These are phyloP conservation scores for Tetracladium marchalianum DNA, from an alignment of 495 filamentous ascomycete genomes.

Conservation along the genomic window DNA sequence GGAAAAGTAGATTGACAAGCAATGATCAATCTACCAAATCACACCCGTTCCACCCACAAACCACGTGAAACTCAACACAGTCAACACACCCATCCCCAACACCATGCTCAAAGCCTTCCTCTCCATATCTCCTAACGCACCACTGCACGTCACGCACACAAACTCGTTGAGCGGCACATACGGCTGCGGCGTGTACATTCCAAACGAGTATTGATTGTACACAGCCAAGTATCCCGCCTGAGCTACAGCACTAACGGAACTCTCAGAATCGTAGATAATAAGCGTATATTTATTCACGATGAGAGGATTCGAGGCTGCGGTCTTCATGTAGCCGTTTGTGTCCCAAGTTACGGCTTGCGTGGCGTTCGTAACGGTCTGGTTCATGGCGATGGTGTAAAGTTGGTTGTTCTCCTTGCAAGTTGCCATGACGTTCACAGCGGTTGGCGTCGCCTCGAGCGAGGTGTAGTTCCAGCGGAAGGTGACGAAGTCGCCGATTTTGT, in stretches of 20 bases:
- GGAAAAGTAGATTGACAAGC: no score
- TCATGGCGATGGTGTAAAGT: conserved; percentile 58
- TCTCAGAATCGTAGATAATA: conserved; percentile 66
- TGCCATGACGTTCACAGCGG: conserved; percentile 71
- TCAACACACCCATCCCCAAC: conserved; percentile 64
- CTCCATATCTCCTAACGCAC: conserved; percentile 54
- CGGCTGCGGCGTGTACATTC: conserved; percentile 64
- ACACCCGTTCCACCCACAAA: conserved; percentile 61
- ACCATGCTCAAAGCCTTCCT: conserved; percentile 59
- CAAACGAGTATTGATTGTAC: conserved; percentile 58
- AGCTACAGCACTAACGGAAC: conserved; percentile 48
- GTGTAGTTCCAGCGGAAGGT: conserved; percentile 97
- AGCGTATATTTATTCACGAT: conserved; percentile 76
- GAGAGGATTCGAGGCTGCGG: conserved; percentile 45
- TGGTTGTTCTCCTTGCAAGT: conserved; percentile 57
- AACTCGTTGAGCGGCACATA: conserved; percentile 54
- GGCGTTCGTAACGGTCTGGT: conserved; percentile 41
- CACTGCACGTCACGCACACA: conserved; percentile 62
- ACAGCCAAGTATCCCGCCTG: conserved; percentile 63
- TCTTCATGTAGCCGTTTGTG: conserved; percentile 56
- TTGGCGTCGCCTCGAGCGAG: conserved; percentile 65
- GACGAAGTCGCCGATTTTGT: conserved; percentile 77
- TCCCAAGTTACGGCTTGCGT: conserved; percentile 68
- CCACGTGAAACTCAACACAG: conserved; percentile 79
- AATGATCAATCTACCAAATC: conserved; percentile 30